A percentile compares a stretch with the other conserved stretches of the same genome.
phyloP scores from a whole-genome alignment of 1,284 basidiomycete species.

The Trichosporon sp. region DNA sequence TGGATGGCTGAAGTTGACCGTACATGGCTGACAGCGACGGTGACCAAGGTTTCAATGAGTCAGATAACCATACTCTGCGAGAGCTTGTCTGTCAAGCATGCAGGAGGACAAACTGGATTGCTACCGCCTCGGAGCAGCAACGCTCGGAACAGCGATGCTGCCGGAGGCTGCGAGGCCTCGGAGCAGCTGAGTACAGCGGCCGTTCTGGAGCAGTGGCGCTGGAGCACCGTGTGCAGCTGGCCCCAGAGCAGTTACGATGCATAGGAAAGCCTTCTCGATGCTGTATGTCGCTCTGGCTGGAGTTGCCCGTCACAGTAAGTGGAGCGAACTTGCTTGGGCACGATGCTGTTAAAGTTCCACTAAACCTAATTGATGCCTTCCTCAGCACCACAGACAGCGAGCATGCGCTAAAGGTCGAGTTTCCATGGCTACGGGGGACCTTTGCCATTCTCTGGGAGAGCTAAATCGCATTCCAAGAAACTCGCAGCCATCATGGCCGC shows the following conservation, averaged over 20 bases:
- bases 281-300: not conserved
- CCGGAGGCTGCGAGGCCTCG: too few species aligned
- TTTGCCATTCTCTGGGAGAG: not conserved
- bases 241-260: too few species aligned
- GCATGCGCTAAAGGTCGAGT: not conserved
- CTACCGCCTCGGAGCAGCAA: too few species aligned
- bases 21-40: not conserved
- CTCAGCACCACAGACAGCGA: not conserved
- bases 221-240: too few species aligned
- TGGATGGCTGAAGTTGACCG: not conserved
- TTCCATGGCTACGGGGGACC: slow-evolving; percentile 17
- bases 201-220: too few species aligned
- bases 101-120: too few species aligned
- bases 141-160: too few species aligned
- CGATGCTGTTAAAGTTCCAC: not conserved
- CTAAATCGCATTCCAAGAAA: not conserved
- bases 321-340: not conserved
- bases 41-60: not conserved
- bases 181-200: too few species aligned
- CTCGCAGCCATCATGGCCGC: slow-evolving; percentile 1
- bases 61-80: not conserved
- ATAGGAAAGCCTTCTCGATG: not conserved
- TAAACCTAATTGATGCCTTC: not conserved
- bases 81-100: not conserved
- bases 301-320: slow-evolving; percentile 2